Evolutionary conservation across 495 filamentous ascomycete species (phyloP), one percentile per base, ranked within the genome.

Genomic region (Chlorociboria aeruginascens): DNA sequence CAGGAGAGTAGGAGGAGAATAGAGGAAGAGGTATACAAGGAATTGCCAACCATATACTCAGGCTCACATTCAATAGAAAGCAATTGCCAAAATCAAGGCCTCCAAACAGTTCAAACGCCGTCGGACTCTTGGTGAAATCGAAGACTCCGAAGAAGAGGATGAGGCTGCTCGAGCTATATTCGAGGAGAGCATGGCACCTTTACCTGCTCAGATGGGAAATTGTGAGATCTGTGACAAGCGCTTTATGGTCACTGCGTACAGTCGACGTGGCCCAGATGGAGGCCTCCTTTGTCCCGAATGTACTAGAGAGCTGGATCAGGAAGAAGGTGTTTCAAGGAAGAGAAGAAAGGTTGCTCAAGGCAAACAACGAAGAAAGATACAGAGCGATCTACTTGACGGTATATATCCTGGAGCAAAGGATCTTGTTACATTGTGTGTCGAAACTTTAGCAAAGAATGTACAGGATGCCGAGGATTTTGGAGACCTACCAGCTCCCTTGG

Each of bases 241-340:
- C 20, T 98, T 98, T 59, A 95, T 88, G 0, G 92, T 98, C 28
- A 96, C 92, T 0, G 68, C 88, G 0, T 98, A 98, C 61, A 85
- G 81, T 53, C 84, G 86, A 55, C 73, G 78, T n/a, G 85, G 83
- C 11, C 82, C 84, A 0, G 70, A 82, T 13, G 89, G 89, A 1
- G 90, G 89, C 13, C 66, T 98, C 14, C 71, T 98, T 10, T 98
- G 92, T 62, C 68, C 68, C 0, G 80, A 83, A 43, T 98, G 92
- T 57, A 85, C 89, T n/a, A 89, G 82, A 55, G 79, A 85, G 35
- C 66, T 85, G 20, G 70, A 68, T 31, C 77, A 79, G 45, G 76
- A 80, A 49, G 79, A 84, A 52, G 69, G 77, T 13, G 72, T 74
- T 17, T 59, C 67, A 0, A 83, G 81, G 56, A 89, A 85, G 55